Conservation (phyloP, 495 filamentous ascomycete species). For the Xylaria intraflava region DNA sequence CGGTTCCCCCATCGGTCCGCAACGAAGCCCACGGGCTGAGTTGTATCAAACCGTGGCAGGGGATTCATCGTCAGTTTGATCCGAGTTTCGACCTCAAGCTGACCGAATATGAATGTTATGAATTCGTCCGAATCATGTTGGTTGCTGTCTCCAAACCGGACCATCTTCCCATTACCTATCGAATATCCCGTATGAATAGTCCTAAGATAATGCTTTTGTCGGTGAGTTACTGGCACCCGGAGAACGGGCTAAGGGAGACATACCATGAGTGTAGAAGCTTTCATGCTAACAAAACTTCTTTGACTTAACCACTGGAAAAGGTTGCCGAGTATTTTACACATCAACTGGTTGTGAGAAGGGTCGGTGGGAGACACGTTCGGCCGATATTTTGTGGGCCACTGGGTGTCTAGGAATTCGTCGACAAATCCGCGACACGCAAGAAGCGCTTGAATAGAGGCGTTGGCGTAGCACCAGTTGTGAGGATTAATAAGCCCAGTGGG, state of each 20-base stretch:
- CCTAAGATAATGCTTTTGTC: slow-evolving; percentile 31
- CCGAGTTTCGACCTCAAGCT: slow-evolving; percentile 38
- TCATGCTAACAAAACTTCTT: slow-evolving; percentile 50
- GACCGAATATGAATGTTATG: slow-evolving; percentile 32
- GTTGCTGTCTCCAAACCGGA: slow-evolving; percentile 28
- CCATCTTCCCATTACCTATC: background rate
- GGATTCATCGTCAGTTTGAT: background rate
- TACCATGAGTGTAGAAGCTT: slow-evolving; percentile 60
- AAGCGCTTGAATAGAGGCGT: slow-evolving; percentile 77
- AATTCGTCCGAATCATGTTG: slow-evolving; percentile 44
- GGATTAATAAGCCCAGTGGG: slow-evolving; percentile 73
- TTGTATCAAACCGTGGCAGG: slow-evolving; percentile 17
- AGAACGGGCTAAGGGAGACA: slow-evolving; percentile 10
- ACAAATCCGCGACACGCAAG: slow-evolving; percentile 67
- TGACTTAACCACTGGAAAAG: slow-evolving; percentile 63
- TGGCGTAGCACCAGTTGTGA: slow-evolving; percentile 84
- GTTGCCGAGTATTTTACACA: slow-evolving; percentile 68
- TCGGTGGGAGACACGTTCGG: slow-evolving; percentile 53
- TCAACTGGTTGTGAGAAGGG: slow-evolving; percentile 69
- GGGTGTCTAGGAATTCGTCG: slow-evolving; percentile 52
- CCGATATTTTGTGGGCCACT: slow-evolving; percentile 16
- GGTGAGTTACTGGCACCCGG: background rate
- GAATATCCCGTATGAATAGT: slow-evolving; percentile 24
- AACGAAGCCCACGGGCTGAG: slow-evolving; percentile 16
- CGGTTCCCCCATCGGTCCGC: slow-evolving; percentile 26